Conservation (phyloP, 1,284 basidiomycete species). For the Puccinia hordei region DNA sequence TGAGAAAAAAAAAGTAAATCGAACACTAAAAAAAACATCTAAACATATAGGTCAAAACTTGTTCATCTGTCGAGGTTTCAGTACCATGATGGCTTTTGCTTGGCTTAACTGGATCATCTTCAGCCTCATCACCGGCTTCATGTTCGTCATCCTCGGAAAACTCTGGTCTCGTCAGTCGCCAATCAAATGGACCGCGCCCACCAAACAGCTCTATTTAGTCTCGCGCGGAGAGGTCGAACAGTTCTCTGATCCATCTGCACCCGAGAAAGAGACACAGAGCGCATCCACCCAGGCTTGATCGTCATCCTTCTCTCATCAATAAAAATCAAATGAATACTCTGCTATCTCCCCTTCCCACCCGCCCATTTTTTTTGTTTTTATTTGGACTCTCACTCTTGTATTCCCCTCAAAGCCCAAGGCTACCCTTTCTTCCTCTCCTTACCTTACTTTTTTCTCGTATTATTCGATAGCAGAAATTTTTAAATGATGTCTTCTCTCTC, state of each 20-base stretch:
- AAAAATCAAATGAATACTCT: too few species aligned
- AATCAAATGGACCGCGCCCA: constrained; percentile 34
- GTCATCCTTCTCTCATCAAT: too few species aligned
- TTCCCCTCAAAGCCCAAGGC: too few species aligned
- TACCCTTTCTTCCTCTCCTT: too few species aligned
- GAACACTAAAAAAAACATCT: background rate
- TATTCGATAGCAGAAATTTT: too few species aligned
- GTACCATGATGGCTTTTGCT: constrained; percentile 42
- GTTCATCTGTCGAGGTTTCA: constrained; percentile 45
- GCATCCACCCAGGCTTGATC: too few species aligned
- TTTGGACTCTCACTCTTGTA: too few species aligned
- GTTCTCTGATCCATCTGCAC: constrained; percentile 2
- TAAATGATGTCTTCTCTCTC: too few species aligned
- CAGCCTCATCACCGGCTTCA: constrained; percentile 21
- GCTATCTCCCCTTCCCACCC: too few species aligned
- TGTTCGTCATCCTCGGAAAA: constrained; percentile 1
- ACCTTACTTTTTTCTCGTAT: too few species aligned
- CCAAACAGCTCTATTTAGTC: background rate
- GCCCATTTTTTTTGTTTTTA: too few species aligned
- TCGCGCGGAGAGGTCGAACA: constrained; percentile 10
- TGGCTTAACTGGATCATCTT: constrained; percentile 41
- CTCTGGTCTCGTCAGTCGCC: constrained; percentile 15
- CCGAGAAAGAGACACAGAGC: background rate
- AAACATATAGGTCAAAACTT: constrained; percentile 24
- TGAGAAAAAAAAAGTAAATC: too few species aligned